Evolutionary conservation across 768 basidiomycete species (phyloP).

Genomic region (Leucosporidium yakuticum): DNA sequence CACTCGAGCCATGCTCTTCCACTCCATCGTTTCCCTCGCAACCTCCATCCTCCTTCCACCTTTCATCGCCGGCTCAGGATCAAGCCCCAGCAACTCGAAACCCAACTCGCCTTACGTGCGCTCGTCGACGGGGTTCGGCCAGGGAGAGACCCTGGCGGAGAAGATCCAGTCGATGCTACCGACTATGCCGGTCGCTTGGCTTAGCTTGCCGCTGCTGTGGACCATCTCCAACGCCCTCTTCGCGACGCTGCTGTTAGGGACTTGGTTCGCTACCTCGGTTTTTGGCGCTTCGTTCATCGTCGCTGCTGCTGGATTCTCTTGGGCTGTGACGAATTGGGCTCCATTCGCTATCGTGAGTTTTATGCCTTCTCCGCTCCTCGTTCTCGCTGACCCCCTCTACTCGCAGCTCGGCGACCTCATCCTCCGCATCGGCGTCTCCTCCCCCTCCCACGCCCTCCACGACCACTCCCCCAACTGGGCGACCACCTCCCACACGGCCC

Average conservation of each 20-base stretch:
- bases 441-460: constrained; percentile 8
- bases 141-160: constrained; percentile 11
- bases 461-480: constrained; percentile 6
- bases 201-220: constrained; percentile 70
- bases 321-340: constrained; percentile 86
- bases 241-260: constrained; percentile 71
- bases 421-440: constrained; percentile 48
- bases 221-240: constrained; percentile 69
- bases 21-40: constrained; percentile 61
- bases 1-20: constrained; percentile 73
- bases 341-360: constrained; percentile 73
- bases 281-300: constrained; percentile 69
- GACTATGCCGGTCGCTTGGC: constrained; percentile 42
- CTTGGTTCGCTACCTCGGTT: constrained; percentile 55
- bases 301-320: constrained; percentile 75
- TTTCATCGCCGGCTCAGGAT: constrained; percentile 45
- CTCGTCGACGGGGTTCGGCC: background rate
- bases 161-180: constrained; percentile 22
- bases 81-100: background rate
- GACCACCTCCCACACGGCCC: background rate
- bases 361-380: background rate
- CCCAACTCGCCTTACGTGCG: background rate
- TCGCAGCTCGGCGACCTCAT: constrained; percentile 76
- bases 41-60: constrained; percentile 67
- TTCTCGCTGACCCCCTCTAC: background rate